These are phyloP conservation scores for Grosmannia serpens DNA, from an alignment of 2,329 filamentous ascomycete genomes.

Conservation along the genomic window DNA sequence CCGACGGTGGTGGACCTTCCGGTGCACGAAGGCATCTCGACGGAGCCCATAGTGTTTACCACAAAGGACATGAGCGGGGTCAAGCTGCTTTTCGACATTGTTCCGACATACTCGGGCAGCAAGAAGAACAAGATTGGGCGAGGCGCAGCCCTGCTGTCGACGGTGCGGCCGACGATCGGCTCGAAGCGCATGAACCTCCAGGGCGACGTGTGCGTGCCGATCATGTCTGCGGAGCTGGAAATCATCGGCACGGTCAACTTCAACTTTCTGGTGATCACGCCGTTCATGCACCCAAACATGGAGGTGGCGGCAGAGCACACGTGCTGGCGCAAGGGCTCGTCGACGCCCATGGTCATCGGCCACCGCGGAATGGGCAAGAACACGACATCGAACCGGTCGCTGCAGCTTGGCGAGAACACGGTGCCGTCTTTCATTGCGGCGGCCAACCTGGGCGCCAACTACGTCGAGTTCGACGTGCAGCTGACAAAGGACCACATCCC, in stretches of 20 bases:
- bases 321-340: slow-evolving; percentile 88
- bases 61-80: slow-evolving; percentile 68
- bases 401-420: slow-evolving; percentile 95
- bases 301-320: slow-evolving; percentile 81
- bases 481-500: slow-evolving; percentile 98
- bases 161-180: slow-evolving; percentile 71
- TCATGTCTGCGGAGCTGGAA: slow-evolving; percentile 73
- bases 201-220: slow-evolving; percentile 84
- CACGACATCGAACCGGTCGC: slow-evolving; percentile 64
- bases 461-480: slow-evolving; percentile 78
- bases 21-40: slow-evolving; percentile 85
- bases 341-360: slow-evolving; percentile 65
- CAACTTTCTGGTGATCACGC: slow-evolving; percentile 90
- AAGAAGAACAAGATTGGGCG: slow-evolving; percentile 82
- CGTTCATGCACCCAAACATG: slow-evolving; percentile 90
- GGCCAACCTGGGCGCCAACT: slow-evolving; percentile 75
- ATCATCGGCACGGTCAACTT: slow-evolving; percentile 94
- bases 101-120: slow-evolving; percentile 88
- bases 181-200: slow-evolving; percentile 83
- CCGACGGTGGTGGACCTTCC: slow-evolving; percentile 84
- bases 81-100: slow-evolving; percentile 85
- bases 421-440: slow-evolving; percentile 92
- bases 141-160: slow-evolving; percentile 77
- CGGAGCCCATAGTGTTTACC: slow-evolving; percentile 85
- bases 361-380: slow-evolving; percentile 83